phyloP scores from a whole-genome alignment of 805 yeast species.

The Naumovozyma castellii region DNA sequence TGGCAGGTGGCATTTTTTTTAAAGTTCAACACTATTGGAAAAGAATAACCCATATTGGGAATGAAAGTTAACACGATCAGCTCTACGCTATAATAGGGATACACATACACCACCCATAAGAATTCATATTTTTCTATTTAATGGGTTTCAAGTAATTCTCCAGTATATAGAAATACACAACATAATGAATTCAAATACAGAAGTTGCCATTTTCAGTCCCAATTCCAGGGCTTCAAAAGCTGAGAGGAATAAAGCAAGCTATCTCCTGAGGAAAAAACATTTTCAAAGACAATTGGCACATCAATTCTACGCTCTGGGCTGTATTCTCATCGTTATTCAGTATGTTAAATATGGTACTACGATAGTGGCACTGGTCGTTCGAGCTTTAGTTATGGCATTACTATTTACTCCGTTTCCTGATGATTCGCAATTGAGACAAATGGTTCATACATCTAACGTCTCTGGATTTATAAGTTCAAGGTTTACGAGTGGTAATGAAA shows the following conservation, averaged over 20 bases:
- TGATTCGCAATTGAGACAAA: slow-evolving; percentile 18
- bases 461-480: slow-evolving; percentile 5
- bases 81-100: too few relatives aligned
- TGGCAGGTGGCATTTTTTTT: slow-evolving; percentile 61
- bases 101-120: too few relatives aligned
- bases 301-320: slow-evolving; percentile 13
- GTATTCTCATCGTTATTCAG: slow-evolving; percentile 16
- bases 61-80: background rate
- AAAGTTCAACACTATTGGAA: too few relatives aligned
- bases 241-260: background rate
- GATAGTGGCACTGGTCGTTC: slow-evolving; percentile 19
- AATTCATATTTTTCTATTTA: too few relatives aligned
- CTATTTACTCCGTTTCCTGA: slow-evolving; percentile 35
- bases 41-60: too few relatives aligned
- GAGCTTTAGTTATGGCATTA: slow-evolving; percentile 33
- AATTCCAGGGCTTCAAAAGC: background rate
- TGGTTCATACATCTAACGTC: slow-evolving; percentile 7
- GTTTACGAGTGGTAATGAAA: background rate
- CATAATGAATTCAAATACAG: background rate
- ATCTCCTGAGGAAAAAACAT: slow-evolving; percentile 16
- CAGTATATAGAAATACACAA: too few relatives aligned
- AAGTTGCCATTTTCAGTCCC: background rate
- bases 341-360: slow-evolving; percentile 24
- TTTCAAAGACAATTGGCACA: slow-evolving; percentile 17
- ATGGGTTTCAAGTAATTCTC: background rate